Base-by-base conservation (phyloP, 148 eudicot genomes). In the Nepenthes mirabilis region DNA sequence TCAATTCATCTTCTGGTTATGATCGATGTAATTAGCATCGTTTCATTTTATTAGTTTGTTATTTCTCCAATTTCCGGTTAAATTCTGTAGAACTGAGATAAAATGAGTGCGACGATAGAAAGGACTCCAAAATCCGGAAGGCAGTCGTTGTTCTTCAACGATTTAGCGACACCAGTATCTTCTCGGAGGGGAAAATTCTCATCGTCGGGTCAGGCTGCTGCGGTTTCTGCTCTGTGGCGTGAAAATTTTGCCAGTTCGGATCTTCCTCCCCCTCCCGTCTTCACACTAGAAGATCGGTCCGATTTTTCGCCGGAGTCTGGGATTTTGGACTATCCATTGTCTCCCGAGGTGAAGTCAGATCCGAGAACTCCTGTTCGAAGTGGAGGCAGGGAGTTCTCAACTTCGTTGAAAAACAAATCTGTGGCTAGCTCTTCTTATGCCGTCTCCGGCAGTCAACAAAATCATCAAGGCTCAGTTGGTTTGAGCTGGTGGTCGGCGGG, bases 171-270 rank as follows among this genome's bases (percentile, higher is more conserved):
- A 0, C 96, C 98, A 0, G 78, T 91, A 4, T 74, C 96, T 5
- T 74, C 79, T n/a, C 76, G 89, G 43, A 75, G 86, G 70, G 86
- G 90, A 7, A 88, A 83, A 58, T 88, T 93, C 76, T 66, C 95
- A 2, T 89, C 85, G 11, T 79, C 99, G 1, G 95, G 97, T 14
- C 99, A 94, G 66, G 91, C 97, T 1, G 95, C 99, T 0, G 95
- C 99, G 33, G 97, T 89, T 59, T 89, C 99, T 1, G 99, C 99
- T 33, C 74, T 89, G 4, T 94, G 99, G 99, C 88, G 84, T 34
- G 99, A 94, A 56, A 89, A 86, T 75, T 89, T 89, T 37, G 66
- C 91, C 47, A 79, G 57, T 55, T 77, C 97, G 2, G 97, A 89
- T 77, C 91, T 94, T 49, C 99, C 97, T 0, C 99, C 97, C 3